Evolutionary conservation across 2,329 filamentous ascomycete species (phyloP).

Genomic region (Penicillium sp.): DNA sequence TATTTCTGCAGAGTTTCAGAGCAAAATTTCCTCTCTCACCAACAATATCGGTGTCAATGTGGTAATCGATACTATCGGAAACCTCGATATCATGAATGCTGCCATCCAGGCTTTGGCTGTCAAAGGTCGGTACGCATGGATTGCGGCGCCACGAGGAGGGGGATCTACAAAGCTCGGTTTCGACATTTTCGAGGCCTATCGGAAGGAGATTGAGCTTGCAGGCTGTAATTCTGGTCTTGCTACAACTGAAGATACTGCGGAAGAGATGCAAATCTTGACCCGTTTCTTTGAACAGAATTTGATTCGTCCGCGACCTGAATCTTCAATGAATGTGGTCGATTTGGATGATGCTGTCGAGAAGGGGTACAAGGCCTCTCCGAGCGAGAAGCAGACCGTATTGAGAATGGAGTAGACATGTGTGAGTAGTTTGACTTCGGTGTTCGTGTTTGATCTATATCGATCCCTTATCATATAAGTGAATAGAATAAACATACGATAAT

Average conservation of each 20-base stretch:
- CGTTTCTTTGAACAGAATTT: conserved; percentile 14
- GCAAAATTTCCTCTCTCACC: conserved; percentile 8
- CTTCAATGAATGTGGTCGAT: conserved; percentile 5
- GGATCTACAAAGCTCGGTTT: conserved; percentile 11
- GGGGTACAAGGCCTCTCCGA: neutral
- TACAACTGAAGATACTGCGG: conserved; percentile 14
- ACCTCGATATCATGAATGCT: conserved; percentile 25
- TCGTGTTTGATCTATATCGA: neutral
- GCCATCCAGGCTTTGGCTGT: conserved; percentile 23
- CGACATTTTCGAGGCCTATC: conserved; percentile 22
- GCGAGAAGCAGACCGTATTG: neutral
- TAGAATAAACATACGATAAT: neutral
- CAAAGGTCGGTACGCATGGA: conserved; percentile 27
- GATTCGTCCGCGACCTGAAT: conserved; percentile 11
- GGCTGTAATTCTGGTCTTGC: conserved; percentile 20
- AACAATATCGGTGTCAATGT: conserved; percentile 18
- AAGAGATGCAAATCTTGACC: conserved; percentile 8
- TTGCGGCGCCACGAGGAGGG: conserved; percentile 23
- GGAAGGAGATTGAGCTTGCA: conserved; percentile 18
- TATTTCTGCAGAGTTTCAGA: neutral
- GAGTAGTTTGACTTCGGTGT: neutral
- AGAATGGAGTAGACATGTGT: neutral
- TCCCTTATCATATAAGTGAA: neutral
- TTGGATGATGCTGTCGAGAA: conserved; percentile 10
- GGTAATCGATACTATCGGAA: conserved; percentile 31